A percentile compares a stretch with the other conserved stretches of the same genome.
Evolutionary conservation across 495 filamentous ascomycete species (phyloP).

Genomic region (Penicillium antarcticum): DNA sequence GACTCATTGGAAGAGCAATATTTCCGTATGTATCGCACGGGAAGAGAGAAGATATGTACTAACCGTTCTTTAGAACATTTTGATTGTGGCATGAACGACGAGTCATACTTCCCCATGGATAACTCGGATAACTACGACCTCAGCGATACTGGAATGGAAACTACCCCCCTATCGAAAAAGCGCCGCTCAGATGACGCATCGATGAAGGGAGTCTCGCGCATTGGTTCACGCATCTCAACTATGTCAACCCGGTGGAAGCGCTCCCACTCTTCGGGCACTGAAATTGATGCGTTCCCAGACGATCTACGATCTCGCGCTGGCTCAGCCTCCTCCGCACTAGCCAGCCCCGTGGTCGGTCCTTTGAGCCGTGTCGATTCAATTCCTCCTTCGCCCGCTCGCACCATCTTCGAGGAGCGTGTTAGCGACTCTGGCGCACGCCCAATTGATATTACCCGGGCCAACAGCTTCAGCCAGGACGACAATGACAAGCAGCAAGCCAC

Average conservation of each 20-base stretch:
- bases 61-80: conserved; percentile 32
- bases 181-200: conserved; percentile 63
- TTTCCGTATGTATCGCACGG: conserved; percentile 34
- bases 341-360: conserved; percentile 49
- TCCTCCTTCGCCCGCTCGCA: conserved; percentile 64
- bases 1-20: conserved; percentile 46
- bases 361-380: conserved; percentile 53
- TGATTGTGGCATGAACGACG: conserved; percentile 32
- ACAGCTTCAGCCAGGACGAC: conserved; percentile 50
- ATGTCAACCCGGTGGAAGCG: conserved; percentile 64
- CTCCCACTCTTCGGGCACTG: conserved; percentile 35
- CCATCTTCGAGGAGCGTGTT: conserved; percentile 60
- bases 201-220: conserved; percentile 60
- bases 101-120: conserved; percentile 33
- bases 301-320: conserved; percentile 43
- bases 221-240: conserved; percentile 70
- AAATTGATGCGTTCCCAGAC: conserved; percentile 38
- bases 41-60: conserved; percentile 3
- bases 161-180: conserved; percentile 52
- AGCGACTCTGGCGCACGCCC: conserved; percentile 42
- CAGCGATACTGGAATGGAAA: conserved; percentile 58
- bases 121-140: conserved; percentile 57
- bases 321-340: conserved; percentile 71
- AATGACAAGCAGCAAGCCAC: conserved; percentile 60
- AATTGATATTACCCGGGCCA: conserved; percentile 59